Evolutionary conservation across 2,329 filamentous ascomycete genomes (phyloP).

Genomic region (Trichoderma sp.): DNA sequence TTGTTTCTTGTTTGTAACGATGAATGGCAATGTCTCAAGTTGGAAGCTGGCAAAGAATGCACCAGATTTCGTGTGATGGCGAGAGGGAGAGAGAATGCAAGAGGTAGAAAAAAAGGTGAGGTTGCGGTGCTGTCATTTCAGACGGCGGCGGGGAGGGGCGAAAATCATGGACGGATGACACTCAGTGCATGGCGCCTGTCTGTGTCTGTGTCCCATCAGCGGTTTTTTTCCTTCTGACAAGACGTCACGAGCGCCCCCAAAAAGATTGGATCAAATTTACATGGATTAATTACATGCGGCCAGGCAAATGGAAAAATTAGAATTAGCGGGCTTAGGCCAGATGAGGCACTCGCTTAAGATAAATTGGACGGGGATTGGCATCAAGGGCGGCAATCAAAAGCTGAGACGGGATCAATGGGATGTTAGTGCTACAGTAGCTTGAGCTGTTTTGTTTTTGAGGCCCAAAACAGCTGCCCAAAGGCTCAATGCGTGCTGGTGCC

Average conservation of each 20-base stretch:
- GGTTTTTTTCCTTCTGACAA: not conserved
- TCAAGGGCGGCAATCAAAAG: not conserved
- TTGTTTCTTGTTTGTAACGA: not conserved
- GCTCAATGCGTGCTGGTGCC: not conserved
- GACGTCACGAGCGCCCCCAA: not conserved
- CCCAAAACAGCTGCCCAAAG: not conserved
- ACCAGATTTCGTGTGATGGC: not conserved
- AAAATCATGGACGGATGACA: not conserved
- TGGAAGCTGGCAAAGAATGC: not conserved
- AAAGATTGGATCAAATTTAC: not conserved
- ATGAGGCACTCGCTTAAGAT: not conserved
- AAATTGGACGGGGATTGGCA: not conserved
- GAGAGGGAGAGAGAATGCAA: not conserved
- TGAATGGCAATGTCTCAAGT: not conserved
- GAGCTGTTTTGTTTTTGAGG: not conserved
- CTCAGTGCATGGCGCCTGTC: not conserved
- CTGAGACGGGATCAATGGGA: not conserved
- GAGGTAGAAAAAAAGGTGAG: not conserved
- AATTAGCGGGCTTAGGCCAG: not conserved
- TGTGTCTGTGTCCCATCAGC: not conserved
- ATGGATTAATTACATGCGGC: not conserved
- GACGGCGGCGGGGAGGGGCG: not conserved
- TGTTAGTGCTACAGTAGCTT: not conserved
- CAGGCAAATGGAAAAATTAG: not conserved
- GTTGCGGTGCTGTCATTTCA: not conserved